Percentiles rank a stretch among this genome's conserved stretches.
Evolutionary conservation across 2,329 filamentous ascomycete species (phyloP).

Genomic region (Arthrobotrys iridis): DNA sequence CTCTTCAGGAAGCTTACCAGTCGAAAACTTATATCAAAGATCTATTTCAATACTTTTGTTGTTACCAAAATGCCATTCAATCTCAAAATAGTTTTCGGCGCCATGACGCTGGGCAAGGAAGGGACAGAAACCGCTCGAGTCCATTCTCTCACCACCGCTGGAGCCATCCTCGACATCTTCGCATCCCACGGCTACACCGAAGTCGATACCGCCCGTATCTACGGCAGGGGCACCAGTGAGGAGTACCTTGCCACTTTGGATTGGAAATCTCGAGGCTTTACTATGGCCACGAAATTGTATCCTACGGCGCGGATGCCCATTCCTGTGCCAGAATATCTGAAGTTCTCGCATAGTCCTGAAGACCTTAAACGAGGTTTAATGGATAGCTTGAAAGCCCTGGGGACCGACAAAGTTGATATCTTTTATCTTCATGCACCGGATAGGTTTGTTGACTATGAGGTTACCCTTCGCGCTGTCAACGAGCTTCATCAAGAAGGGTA

Average conservation of each 20-base stretch:
- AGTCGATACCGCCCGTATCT: constrained; percentile 45
- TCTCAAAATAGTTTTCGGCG: constrained; percentile 46
- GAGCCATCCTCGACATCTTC: constrained; percentile 28
- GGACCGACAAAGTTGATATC: constrained; percentile 69
- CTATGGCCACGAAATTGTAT: constrained; percentile 36
- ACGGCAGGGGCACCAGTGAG: constrained; percentile 30
- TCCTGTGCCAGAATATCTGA: neutral
- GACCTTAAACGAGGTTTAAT: constrained; percentile 18
- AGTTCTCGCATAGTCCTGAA: constrained; percentile 23
- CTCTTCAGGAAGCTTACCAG: too few species aligned
- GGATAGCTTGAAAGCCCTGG: constrained; percentile 39
- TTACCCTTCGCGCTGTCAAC: constrained; percentile 80
- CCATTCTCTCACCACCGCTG: neutral
- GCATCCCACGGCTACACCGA: constrained; percentile 32
- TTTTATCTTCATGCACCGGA: constrained; percentile 79
- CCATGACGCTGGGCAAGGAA: constrained; percentile 34
- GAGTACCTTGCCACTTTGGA: constrained; percentile 13
- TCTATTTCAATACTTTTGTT: neutral
- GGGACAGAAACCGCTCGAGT: constrained; percentile 29
- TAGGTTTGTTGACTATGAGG: constrained; percentile 76
- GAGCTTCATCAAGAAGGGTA: constrained; percentile 86
- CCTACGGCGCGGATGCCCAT: constrained; percentile 23
- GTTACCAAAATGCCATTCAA: constrained; percentile 25
- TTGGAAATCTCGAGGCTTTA: constrained; percentile 7
- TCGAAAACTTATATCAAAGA: too few species aligned